Percentiles rank a stretch among this genome's conserved stretches.
phyloP scores from a whole-genome alignment of 169 alveolate species.

The Cystoisospora suis region DNA sequence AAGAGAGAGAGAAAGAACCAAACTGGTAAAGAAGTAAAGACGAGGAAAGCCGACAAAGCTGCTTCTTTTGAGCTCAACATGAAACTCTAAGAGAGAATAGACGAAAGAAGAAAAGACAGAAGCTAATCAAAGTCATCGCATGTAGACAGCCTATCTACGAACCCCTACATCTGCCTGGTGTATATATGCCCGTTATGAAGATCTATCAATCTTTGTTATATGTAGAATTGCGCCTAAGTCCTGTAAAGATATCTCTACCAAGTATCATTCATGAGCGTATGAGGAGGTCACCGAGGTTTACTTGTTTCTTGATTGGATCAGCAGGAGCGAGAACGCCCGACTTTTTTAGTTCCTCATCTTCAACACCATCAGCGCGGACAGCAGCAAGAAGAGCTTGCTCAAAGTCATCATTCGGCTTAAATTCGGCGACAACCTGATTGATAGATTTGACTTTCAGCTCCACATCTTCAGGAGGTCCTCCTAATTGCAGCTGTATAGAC shows the following conservation, averaged over 20 bases:
- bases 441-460: neutral
- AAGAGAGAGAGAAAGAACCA: neutral
- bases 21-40: neutral
- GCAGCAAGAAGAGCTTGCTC: conserved; percentile 34
- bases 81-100: neutral
- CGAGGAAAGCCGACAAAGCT: no score
- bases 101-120: neutral
- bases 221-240: no score
- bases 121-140: no score
- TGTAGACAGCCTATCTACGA: no score
- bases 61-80: neutral
- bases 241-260: no score
- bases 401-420: conserved; percentile 15
- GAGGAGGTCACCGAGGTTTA: no score
- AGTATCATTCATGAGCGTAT: no score
- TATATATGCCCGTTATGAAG: no score
- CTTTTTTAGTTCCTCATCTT: neutral
- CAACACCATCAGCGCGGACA: conserved; percentile 5
- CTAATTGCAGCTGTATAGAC: conserved; percentile 32
- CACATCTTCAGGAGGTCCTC: neutral
- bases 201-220: no score
- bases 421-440: neutral
- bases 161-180: no score
- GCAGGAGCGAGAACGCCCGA: conserved; percentile 3
- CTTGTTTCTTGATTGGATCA: neutral